A percentile compares a stretch with the other conserved stretches of the same genome.
Conservation (phyloP, 257 asterid species). For the Galeopsis tetrahit region DNA sequence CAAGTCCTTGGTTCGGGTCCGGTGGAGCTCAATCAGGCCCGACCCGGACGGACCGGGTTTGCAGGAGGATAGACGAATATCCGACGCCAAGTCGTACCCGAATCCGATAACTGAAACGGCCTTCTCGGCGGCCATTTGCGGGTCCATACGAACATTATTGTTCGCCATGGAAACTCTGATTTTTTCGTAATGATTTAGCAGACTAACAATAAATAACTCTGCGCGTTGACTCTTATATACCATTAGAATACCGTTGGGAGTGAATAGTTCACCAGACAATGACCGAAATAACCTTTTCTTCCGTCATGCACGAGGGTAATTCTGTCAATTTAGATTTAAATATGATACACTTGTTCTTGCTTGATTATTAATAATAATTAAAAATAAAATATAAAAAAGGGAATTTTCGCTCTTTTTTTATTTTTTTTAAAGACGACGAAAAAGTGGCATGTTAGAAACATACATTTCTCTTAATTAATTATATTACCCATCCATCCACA, state of each 20-base stretch:
- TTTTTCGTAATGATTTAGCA: slow-evolving; percentile 10
- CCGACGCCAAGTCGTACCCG: slow-evolving; percentile 82
- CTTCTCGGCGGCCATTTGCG: slow-evolving; percentile 83
- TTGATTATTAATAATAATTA: no score
- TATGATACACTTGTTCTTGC: not conserved
- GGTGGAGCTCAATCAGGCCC: slow-evolving; percentile 69
- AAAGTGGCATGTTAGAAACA: not conserved
- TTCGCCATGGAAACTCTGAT: slow-evolving; percentile 45
- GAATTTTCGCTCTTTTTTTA: no score
- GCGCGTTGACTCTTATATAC: slow-evolving; percentile 34
- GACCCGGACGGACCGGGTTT: slow-evolving; percentile 70
- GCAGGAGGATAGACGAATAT: slow-evolving; percentile 80
- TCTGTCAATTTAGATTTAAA: not conserved
- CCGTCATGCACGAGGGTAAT: slow-evolving; percentile 5
- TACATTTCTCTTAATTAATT: no score
- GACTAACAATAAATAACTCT: slow-evolving; percentile 2
- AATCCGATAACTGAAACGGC: slow-evolving; percentile 85
- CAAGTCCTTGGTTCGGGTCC: slow-evolving; percentile 57
- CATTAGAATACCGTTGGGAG: not conserved
- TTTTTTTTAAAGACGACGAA: not conserved
- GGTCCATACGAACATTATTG: slow-evolving; percentile 58
- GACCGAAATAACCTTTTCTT: slow-evolving; percentile 34
- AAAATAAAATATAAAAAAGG: no score
- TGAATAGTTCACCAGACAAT: not conserved
- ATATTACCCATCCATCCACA: no score